phyloP scores from a whole-genome alignment of 2,329 filamentous ascomycete genomes.

The Coniochaeta sp. region DNA sequence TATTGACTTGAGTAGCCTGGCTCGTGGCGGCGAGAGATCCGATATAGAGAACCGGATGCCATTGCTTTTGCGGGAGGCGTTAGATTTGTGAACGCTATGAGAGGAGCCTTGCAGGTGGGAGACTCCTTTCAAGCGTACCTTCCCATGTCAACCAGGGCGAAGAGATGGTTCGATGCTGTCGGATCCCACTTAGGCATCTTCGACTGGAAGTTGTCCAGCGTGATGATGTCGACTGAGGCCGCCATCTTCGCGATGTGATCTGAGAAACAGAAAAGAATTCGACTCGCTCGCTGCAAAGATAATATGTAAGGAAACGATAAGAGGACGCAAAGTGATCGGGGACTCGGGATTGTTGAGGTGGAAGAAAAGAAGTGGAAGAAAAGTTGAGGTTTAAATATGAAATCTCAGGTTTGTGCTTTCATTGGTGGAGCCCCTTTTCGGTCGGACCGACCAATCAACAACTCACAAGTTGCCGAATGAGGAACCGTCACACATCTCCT shows the following conservation, averaged over 20 bases:
- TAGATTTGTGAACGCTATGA: conserved; percentile 7
- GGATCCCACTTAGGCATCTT: conserved; percentile 43
- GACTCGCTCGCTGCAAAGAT: background rate
- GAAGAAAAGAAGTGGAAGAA: no score
- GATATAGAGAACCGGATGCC: conserved; percentile 91
- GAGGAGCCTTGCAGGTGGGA: background rate
- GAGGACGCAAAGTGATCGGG: background rate
- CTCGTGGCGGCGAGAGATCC: conserved; percentile 62
- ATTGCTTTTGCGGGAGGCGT: conserved; percentile 55
- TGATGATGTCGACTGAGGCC: conserved; percentile 34
- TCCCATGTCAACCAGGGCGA: conserved; percentile 54
- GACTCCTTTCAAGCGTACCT: conserved; percentile 29
- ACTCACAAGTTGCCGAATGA: background rate
- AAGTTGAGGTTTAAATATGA: background rate
- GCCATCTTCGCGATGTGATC: conserved; percentile 19
- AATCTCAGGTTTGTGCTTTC: background rate
- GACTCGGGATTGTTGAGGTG: no score
- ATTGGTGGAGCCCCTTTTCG: background rate
- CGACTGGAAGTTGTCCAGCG: conserved; percentile 42
- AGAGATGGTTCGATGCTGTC: conserved; percentile 39
- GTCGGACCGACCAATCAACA: background rate
- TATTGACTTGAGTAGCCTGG: conserved; percentile 68
- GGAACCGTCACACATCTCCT: background rate
- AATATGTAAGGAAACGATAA: no score
- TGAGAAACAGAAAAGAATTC: background rate